Base-by-base conservation (phyloP, 352 stramenopile genomes). In the Phytophthora pisi region DNA sequence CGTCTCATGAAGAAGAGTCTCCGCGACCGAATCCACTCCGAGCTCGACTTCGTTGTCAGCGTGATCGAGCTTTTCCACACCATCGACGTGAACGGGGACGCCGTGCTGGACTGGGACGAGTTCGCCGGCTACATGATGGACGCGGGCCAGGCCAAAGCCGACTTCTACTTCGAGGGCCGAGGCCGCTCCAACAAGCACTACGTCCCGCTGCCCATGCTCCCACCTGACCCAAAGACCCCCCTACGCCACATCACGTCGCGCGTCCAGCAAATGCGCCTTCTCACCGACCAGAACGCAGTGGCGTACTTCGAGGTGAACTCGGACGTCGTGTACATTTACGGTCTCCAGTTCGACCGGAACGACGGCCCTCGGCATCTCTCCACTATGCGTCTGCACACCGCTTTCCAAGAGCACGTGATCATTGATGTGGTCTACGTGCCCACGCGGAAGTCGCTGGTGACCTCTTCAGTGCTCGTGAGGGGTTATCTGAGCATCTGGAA, bases 51-150 rank as follows among this genome's bases (percentile, higher is more conserved):
- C 74, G 84, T 96, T 4, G 82, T 95, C 4, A 78, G 86, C 16
- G 82, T 93, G 18, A 88, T 93, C 51, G 87, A 97, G 40, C 81
- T 97, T 31, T 97, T 97, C 70, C 85, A 93, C 38, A 92, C 91
- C 16, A 96, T 97, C 55, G 91, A 97, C 65, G 86, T 97, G 57
- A 97, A 97, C 46, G 91, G 90, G 2, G 90, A 97, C 71, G 77
- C 79, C 10, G 72, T 77, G 18, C 72, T 97, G 57, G 91, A 97
- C 58, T 97, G 91, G 91, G 90, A 97, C 61, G 91, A 97, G 69
- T 97, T 97, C 60, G 88, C 88, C 0, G 75, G 69, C 16, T 96
- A 94, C 66, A 93, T 96, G 75, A 82, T 96, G 50, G 89, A 97
- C 53, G 82, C 80, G 2, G 82, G 82, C 0, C 76, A 89, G 51